These are phyloP conservation scores for Leishmania arabica DNA, from an alignment of 208 protist species.

Conservation along the genomic window DNA sequence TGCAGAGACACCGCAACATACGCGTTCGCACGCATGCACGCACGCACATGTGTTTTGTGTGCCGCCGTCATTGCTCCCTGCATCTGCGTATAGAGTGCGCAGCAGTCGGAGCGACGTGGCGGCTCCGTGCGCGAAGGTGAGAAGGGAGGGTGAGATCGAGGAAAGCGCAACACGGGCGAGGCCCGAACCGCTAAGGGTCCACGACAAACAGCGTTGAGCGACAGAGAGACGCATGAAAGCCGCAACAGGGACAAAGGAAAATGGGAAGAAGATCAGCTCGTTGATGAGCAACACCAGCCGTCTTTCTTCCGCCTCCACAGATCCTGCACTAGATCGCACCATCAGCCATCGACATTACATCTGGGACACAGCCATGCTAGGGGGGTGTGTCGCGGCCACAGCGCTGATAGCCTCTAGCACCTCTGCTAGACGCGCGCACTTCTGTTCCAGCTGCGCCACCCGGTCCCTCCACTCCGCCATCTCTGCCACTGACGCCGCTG, in stretches of 20 bases:
- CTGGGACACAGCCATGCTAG: constrained; percentile 53
- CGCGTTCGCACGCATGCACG: not conserved
- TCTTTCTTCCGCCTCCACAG: not conserved
- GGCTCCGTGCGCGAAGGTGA: not conserved
- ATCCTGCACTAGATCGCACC: not conserved
- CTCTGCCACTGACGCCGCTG: constrained; percentile 13
- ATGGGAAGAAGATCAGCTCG: not conserved
- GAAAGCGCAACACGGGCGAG: not conserved
- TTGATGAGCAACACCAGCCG: not conserved
- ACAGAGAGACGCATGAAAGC: not conserved
- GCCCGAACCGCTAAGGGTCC: not conserved
- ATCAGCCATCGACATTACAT: not conserved
- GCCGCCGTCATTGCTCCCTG: not conserved
- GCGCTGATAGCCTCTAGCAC: constrained; percentile 48
- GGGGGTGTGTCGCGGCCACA: constrained; percentile 44
- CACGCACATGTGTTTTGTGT: constrained; percentile 8
- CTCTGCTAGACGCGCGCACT: constrained; percentile 37
- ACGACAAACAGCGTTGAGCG: too few relatives aligned
- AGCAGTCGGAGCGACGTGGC: not conserved
- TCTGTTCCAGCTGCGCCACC: constrained; percentile 40
- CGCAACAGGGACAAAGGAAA: not conserved
- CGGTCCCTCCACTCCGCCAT: constrained; percentile 28
- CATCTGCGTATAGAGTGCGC: not conserved
- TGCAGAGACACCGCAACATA: not conserved
- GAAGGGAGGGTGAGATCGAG: not conserved